Evolutionary conservation across 345 rosid species (phyloP), one percentile per base, ranked within the genome.

Genomic region (Anastatica hierochuntica): DNA sequence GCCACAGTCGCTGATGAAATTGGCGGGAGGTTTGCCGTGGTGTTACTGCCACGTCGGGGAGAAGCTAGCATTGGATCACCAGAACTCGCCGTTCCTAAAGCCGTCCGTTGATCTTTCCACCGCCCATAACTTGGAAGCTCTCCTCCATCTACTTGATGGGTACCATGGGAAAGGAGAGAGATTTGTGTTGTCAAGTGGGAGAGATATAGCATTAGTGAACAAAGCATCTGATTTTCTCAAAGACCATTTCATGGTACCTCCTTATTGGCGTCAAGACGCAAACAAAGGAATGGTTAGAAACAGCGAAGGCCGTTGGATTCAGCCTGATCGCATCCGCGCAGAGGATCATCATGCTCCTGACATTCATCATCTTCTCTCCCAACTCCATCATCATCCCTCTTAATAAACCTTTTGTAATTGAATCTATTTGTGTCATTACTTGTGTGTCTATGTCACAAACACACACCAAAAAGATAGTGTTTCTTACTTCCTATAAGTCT

Each of bases 121-220:
- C 23, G 72, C 84, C 2, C 97, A 90, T 64, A 80, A 90, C 57
- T 70, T 90, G 51, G 96, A 90, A 45, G 94, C 90, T 43, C 77
- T 55, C 42, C 61, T 90, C 68, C 97, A 90, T 59, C 58, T 90
- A 41, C 78, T 85, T 34, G 95, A 90, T 57, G 97, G 97, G 43
- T 84, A 79, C 63, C 90, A 80, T 58, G 97, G 97, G 10, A 82
- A 79, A 63, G 97, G 97, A 2, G 53, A 48, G 26, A 74, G 89
- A 60, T 83, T 88, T 49, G 81, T 78, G 55, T 74, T 83, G n/a
- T 78, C 92, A 1, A 83, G 79, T 47, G 85, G 85, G 48, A 77
- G 92, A 62, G 97, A 85, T 70, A 87, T 77, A 12, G 95, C 95
- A 2, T 44, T 89, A 58, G 97, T 89, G 68, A 89, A 89, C 73